Evolutionary conservation across 1,284 basidiomycete species (phyloP).

Genomic region (Marasmius fiardii): DNA sequence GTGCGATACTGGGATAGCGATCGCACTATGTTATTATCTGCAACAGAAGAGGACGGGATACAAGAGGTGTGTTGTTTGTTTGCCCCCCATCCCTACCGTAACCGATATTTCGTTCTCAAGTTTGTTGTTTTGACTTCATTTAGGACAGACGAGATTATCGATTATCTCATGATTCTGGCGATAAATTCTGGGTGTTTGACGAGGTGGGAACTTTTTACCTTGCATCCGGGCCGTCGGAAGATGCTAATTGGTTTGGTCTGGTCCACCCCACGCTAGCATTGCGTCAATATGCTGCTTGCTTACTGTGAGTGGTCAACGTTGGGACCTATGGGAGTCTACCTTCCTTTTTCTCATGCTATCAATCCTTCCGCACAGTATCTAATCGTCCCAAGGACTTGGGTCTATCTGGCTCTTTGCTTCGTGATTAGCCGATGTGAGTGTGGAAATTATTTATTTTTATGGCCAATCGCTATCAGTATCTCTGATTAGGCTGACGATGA

Average conservation of each 20-base stretch:
- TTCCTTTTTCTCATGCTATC: too few relatives aligned
- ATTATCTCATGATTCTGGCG: conserved; percentile 27
- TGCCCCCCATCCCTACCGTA: too few relatives aligned
- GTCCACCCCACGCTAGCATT: conserved; percentile 15
- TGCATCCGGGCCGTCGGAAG: too few relatives aligned
- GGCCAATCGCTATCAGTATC: too few relatives aligned
- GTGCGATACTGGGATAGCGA: conserved; percentile 29
- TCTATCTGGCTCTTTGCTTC: conserved; percentile 29
- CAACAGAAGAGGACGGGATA: conserved; percentile 29
- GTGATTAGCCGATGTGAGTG: conserved; percentile 27
- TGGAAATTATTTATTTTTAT: too few relatives aligned
- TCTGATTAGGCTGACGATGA: neutral
- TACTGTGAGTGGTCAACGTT: conserved; percentile 18
- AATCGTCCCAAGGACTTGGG: conserved; percentile 25
- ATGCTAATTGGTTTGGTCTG: neutral
- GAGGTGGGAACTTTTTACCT: conserved; percentile 16
- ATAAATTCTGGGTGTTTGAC: conserved; percentile 29
- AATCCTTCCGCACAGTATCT: conserved; percentile 20
- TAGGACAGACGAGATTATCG: conserved; percentile 30
- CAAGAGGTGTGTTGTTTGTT: conserved; percentile 21
- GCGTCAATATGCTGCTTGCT: conserved; percentile 26
- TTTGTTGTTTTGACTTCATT: too few relatives aligned
- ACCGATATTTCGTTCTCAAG: too few relatives aligned
- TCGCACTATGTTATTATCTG: conserved; percentile 26
- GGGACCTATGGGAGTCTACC: too few relatives aligned